phyloP scores from a whole-genome alignment of 306 rosid genomes.

The Cucumis hystrix region DNA sequence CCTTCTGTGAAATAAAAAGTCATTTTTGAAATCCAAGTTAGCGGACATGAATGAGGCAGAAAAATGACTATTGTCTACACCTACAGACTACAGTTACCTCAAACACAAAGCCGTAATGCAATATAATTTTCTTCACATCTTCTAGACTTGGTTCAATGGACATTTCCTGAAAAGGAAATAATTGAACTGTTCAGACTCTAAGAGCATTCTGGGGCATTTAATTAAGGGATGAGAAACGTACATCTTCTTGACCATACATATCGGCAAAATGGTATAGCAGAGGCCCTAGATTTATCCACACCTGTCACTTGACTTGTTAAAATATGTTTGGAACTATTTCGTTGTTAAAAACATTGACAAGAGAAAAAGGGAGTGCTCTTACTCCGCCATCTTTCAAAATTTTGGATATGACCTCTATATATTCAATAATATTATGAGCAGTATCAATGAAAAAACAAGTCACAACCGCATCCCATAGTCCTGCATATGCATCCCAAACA shows the following conservation, averaged over 20 bases:
- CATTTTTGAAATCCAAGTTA: background rate
- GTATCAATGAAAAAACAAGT: slow-evolving; percentile 96
- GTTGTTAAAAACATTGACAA: background rate
- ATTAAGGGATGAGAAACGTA: slow-evolving; percentile 20
- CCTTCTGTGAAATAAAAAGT: slow-evolving; percentile 47
- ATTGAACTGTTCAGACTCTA: background rate
- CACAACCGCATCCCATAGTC: slow-evolving; percentile 93
- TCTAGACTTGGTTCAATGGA: slow-evolving; percentile 92
- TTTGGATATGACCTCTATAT: slow-evolving; percentile 73
- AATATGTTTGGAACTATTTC: background rate
- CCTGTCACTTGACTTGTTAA: slow-evolving; percentile 30
- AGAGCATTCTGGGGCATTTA: background rate
- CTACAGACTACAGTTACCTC: slow-evolving; percentile 47
- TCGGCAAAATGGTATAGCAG: slow-evolving; percentile 92
- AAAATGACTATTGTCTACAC: slow-evolving; percentile 3
- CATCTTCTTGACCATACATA: slow-evolving; percentile 80
- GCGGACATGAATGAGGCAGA: background rate
- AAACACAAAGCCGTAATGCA: slow-evolving; percentile 61
- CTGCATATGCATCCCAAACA: slow-evolving; percentile 40
- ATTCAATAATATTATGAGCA: slow-evolving; percentile 82
- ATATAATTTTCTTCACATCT: slow-evolving; percentile 71
- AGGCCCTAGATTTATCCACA: slow-evolving; percentile 97
- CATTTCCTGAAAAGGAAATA: slow-evolving; percentile 49
- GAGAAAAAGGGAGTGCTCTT: slow-evolving; percentile 27
- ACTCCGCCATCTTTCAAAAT: slow-evolving; percentile 91